Conservation (phyloP, 495 filamentous ascomycete genomes). For the Astrothelium subdiscretum region DNA sequence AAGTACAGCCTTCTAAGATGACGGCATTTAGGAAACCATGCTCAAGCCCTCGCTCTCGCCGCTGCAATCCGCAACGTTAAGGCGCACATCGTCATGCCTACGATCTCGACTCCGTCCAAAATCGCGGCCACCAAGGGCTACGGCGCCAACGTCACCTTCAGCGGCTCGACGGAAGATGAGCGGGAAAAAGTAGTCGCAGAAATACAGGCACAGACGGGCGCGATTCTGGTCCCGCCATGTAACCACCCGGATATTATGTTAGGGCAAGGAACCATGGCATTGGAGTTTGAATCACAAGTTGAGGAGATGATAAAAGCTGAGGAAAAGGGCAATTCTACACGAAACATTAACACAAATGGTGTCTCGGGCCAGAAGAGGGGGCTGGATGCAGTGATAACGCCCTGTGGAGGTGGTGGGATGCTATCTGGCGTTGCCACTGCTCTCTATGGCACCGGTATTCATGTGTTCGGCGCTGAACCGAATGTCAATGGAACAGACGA, state of each 20-base stretch:
- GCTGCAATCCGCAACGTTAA: constrained; percentile 53
- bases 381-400: constrained; percentile 73
- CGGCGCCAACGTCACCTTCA: constrained; percentile 70
- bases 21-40: constrained; percentile 65
- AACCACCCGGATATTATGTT: constrained; percentile 85
- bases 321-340: not conserved
- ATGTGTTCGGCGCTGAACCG: constrained; percentile 69
- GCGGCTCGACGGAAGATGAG: constrained; percentile 66
- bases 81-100: constrained; percentile 84
- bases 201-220: constrained; percentile 57
- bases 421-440: constrained; percentile 52
- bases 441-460: constrained; percentile 13
- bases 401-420: constrained; percentile 81
- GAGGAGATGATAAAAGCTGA: constrained; percentile 34
- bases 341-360: constrained; percentile 6
- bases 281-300: constrained; percentile 73
- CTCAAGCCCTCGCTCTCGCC: constrained; percentile 84
- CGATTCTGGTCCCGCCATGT: constrained; percentile 75
- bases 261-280: constrained; percentile 75
- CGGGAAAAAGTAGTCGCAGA: constrained; percentile 62
- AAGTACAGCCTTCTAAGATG: not conserved
- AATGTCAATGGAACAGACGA: constrained; percentile 79
- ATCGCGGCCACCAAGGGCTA: constrained; percentile 69
- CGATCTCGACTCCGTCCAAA: constrained; percentile 70
- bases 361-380: constrained; percentile 11